These are phyloP conservation scores for Neofusicoccum cordaticola DNA, from an alignment of 2,329 filamentous ascomycete species.

Conservation along the genomic window DNA sequence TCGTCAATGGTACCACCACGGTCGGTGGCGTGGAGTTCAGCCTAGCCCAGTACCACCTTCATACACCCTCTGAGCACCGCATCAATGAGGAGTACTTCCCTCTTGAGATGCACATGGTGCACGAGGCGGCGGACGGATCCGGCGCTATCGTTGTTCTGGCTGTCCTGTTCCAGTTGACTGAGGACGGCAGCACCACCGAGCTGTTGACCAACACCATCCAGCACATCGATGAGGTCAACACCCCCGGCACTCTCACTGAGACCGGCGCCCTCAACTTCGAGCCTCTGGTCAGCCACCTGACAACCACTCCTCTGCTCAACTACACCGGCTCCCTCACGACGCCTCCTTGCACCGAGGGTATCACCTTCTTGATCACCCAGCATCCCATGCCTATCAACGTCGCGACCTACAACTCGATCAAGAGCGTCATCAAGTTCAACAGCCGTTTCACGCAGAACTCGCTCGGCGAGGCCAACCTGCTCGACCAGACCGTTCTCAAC, in stretches of 20 bases:
- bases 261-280: conserved; percentile 45
- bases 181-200: conserved; percentile 30
- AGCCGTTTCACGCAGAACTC: conserved; percentile 53
- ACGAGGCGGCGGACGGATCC: conserved; percentile 43
- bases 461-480: conserved; percentile 48
- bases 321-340: conserved; percentile 62
- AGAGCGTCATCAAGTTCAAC: conserved; percentile 57
- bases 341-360: conserved; percentile 59
- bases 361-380: conserved; percentile 54
- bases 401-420: conserved; percentile 51
- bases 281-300: conserved; percentile 38
- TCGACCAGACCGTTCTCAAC: background rate
- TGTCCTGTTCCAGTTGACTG: conserved; percentile 43
- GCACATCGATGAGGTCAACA: conserved; percentile 39
- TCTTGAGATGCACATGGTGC: conserved; percentile 59
- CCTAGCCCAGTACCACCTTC: conserved; percentile 59
- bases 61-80: conserved; percentile 59
- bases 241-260: conserved; percentile 38
- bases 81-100: conserved; percentile 48
- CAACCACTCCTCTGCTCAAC: conserved; percentile 42
- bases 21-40: conserved; percentile 41
- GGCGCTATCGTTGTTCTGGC: conserved; percentile 40
- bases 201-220: conserved; percentile 30
- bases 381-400: conserved; percentile 49
- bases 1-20: conserved; percentile 50